Percentiles rank a stretch among this genome's conserved stretches.
Conservation (phyloP, 805 yeast genomes). For the Candida ficus region DNA sequence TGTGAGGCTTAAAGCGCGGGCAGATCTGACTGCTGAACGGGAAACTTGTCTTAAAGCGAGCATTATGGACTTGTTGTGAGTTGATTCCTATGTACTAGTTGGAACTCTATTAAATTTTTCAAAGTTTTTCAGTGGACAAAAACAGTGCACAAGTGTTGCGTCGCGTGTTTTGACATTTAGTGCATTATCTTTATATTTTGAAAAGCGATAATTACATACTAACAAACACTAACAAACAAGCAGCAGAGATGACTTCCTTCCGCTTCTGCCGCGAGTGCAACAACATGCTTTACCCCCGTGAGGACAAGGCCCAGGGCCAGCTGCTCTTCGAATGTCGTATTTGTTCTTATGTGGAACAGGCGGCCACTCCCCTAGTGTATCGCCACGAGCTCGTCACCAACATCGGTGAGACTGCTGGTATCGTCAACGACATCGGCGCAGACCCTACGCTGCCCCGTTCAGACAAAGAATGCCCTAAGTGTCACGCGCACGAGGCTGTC, state of each 20-base stretch:
- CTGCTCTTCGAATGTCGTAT: slow-evolving; percentile 91
- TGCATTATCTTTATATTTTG: no score
- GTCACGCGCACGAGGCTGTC: slow-evolving; percentile 86
- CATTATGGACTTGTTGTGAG: not conserved
- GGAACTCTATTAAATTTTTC: slow-evolving; percentile 1
- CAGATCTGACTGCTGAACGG: slow-evolving; percentile 7
- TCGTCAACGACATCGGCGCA: slow-evolving; percentile 88
- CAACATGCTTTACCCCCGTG: slow-evolving; percentile 97
- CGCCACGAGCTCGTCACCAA: slow-evolving; percentile 89
- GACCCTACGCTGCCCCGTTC: slow-evolving; percentile 98
- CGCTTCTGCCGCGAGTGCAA: slow-evolving; percentile 95
- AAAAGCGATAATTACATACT: no score
- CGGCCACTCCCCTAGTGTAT: slow-evolving; percentile 81
- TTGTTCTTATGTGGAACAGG: slow-evolving; percentile 89
- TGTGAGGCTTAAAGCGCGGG: slow-evolving; percentile 17
- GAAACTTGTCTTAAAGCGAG: slow-evolving; percentile 4
- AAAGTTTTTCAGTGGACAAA: not conserved
- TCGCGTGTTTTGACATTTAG: not conserved
- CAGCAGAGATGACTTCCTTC: slow-evolving; percentile 96
- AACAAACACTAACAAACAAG: no score
- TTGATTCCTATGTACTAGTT: not conserved
- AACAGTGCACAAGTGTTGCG: not conserved
- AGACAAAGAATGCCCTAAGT: slow-evolving; percentile 87
- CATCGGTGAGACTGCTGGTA: slow-evolving; percentile 94
- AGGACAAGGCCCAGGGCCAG: slow-evolving; percentile 68